These are phyloP conservation scores for Termitomyces sp. DNA, from an alignment of 768 basidiomycete species.

Conservation along the genomic window DNA sequence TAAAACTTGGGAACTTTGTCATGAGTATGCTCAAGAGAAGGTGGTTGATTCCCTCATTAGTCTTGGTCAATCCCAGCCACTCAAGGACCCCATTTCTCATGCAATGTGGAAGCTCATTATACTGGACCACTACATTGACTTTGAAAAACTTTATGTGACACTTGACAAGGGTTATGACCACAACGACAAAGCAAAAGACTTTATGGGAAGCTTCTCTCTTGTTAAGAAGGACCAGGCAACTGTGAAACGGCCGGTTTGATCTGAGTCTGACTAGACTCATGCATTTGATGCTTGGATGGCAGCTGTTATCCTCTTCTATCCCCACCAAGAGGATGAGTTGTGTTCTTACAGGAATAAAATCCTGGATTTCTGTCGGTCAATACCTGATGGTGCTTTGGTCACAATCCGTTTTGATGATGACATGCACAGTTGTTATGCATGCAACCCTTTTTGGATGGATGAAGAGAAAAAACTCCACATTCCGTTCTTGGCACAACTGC, in stretches of 20 bases:
- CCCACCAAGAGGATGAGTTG: too few species aligned
- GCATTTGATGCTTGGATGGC: background rate
- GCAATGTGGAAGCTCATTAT: too few species aligned
- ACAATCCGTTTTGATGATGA: background rate
- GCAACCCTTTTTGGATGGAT: too few species aligned
- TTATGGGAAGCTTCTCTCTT: background rate
- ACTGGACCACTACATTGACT: background rate
- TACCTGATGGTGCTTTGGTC: background rate
- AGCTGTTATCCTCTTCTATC: too few species aligned
- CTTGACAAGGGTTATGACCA: background rate
- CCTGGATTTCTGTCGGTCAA: too few species aligned
- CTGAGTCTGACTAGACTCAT: background rate
- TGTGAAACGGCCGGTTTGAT: accelerated
- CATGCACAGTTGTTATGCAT: background rate
- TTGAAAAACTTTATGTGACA: background rate
- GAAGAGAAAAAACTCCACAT: too few species aligned
- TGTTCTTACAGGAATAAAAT: too few species aligned
- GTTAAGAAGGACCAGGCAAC: background rate
- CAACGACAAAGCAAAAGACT: background rate
- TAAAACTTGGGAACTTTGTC: background rate
- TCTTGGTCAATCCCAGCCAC: background rate
- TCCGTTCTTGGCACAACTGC: too few species aligned
- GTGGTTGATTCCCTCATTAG: background rate
- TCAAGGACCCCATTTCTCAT: background rate
- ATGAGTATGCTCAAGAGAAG: background rate